Conservation (phyloP, 1,139 yeast species). For the Waltiozyma sp. region DNA sequence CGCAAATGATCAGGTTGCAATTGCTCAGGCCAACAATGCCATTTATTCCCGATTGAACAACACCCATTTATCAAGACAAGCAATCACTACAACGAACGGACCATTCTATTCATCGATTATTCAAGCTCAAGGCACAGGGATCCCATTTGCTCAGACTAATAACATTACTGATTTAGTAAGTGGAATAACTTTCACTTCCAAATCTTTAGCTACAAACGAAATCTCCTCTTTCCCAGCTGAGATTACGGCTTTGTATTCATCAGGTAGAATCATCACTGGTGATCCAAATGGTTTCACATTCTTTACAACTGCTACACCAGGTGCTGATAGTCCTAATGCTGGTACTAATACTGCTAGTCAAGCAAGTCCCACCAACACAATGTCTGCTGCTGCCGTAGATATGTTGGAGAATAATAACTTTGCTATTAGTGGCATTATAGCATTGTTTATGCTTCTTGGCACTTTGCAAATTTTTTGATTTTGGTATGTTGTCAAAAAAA, state of each 20-base stretch:
- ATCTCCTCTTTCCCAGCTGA: background rate
- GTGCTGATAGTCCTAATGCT: background rate
- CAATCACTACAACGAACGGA: slow-evolving; percentile 6
- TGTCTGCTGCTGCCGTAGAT: background rate
- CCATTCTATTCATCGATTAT: slow-evolving; percentile 21
- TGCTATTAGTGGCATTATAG: background rate
- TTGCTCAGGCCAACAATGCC: slow-evolving; percentile 33
- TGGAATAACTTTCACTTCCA: slow-evolving; percentile 16
- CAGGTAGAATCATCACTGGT: slow-evolving; percentile 10
- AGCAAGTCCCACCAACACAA: slow-evolving; percentile 1
- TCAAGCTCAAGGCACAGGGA: slow-evolving; percentile 26
- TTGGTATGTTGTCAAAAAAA: too few relatives aligned
- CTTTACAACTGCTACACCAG: slow-evolving; percentile 9
- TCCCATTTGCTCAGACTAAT: slow-evolving; percentile 37
- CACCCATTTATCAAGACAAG: slow-evolving; percentile 2
- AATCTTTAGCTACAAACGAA: slow-evolving; percentile 1
- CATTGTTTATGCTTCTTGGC: background rate
- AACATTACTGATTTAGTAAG: slow-evolving; percentile 20
- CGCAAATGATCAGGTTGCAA: slow-evolving; percentile 45
- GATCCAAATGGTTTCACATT: slow-evolving; percentile 4
- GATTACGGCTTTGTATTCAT: slow-evolving; percentile 7
- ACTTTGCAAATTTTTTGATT: too few relatives aligned
- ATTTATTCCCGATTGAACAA: slow-evolving; percentile 3
- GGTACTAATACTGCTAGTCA: background rate
- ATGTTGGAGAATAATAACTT: background rate